phyloP scores from a whole-genome alignment of 2,329 filamentous ascomycete species.

The Dryadomyces quercivorus region DNA sequence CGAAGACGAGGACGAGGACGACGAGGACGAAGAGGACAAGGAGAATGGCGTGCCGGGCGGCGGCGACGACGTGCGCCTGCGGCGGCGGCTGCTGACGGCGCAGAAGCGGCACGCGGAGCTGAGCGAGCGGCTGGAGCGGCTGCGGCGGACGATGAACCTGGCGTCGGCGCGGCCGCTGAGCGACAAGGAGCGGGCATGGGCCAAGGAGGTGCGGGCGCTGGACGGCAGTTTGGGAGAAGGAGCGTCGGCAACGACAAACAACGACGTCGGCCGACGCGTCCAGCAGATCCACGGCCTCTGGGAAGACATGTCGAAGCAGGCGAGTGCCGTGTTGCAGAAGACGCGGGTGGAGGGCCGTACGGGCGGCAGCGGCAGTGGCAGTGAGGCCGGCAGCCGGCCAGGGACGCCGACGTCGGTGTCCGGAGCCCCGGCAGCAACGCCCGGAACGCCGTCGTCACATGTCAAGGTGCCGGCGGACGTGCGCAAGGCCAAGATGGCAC shows the following conservation, averaged over 20 bases:
- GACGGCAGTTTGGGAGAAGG: constrained; percentile 25
- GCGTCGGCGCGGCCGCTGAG: constrained; percentile 40
- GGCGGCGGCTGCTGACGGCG: constrained; percentile 42
- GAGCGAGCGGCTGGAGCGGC: constrained; percentile 43
- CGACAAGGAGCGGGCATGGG: constrained; percentile 46
- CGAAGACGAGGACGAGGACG: constrained; percentile 21
- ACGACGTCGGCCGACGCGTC: constrained; percentile 43
- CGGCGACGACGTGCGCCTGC: constrained; percentile 42
- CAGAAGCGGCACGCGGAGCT: constrained; percentile 44
- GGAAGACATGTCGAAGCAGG: constrained; percentile 39
- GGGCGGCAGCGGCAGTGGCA: constrained; percentile 17
- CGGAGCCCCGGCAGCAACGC: not conserved
- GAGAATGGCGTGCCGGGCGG: not conserved
- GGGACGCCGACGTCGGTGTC: constrained; percentile 9
- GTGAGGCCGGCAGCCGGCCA: not conserved
- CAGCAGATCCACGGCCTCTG: constrained; percentile 42
- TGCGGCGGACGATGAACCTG: constrained; percentile 39
- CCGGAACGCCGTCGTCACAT: constrained; percentile 18
- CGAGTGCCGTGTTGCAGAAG: constrained; percentile 27
- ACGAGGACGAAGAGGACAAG: not conserved
- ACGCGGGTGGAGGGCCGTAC: constrained; percentile 14
- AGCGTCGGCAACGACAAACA: not conserved
- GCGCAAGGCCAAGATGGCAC: constrained; percentile 48
- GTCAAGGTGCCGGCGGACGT: constrained; percentile 47
- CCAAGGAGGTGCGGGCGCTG: constrained; percentile 27